phyloP scores from a whole-genome alignment of 176 grass and related monocot genomes.

The Secale cereale region DNA sequence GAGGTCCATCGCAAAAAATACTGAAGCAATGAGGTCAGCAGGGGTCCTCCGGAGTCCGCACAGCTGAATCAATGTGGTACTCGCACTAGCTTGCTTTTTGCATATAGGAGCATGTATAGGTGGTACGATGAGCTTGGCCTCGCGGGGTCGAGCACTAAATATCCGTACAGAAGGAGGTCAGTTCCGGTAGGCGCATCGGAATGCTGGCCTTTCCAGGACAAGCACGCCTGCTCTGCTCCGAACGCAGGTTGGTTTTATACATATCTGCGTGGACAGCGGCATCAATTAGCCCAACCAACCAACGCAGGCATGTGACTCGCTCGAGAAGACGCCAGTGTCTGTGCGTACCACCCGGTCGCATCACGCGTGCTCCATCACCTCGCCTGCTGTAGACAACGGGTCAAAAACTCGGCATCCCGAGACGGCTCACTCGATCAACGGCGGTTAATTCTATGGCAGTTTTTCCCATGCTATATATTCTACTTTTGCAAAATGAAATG shows the following conservation, averaged over 20 bases:
- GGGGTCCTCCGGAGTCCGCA: no score
- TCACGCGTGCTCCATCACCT: background rate
- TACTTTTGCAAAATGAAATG: no score
- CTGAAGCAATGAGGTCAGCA: no score
- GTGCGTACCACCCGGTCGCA: background rate
- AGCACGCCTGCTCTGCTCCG: background rate
- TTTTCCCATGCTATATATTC: no score
- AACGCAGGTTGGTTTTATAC: background rate
- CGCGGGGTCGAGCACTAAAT: background rate
- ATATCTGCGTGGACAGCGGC: background rate
- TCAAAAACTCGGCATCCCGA: background rate
- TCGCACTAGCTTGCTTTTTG: no score
- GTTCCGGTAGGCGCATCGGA: conserved; percentile 31
- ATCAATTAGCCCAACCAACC: no score
- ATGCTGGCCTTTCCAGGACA: conserved; percentile 23
- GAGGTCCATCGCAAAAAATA: no score
- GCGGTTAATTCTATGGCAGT: no score
- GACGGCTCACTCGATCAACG: no score
- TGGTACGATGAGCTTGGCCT: background rate
- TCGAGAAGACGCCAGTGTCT: background rate
- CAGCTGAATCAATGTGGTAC: no score
- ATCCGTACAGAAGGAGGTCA: background rate
- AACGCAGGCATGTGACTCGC: conserved; percentile 2
- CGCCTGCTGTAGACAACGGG: background rate
- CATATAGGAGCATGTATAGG: background rate